Percentiles rank a stretch among this genome's conserved stretches.
Evolutionary conservation across 2,329 filamentous ascomycete species (phyloP).

Genomic region (Neonectria sp.): DNA sequence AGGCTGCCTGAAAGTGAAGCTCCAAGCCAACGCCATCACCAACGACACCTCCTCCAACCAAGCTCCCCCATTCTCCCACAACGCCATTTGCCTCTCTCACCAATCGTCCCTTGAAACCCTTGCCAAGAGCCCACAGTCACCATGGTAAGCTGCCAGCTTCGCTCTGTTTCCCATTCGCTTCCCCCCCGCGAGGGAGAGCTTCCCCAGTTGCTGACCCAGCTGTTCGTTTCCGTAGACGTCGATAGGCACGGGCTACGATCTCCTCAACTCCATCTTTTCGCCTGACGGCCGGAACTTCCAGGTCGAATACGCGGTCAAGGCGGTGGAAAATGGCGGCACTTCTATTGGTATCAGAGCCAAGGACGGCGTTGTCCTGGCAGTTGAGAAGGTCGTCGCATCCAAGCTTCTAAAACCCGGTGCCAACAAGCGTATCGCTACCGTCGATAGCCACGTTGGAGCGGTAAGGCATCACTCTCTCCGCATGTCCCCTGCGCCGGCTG

Average conservation of each 20-base stretch:
- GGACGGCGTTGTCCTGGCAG: constrained; percentile 94
- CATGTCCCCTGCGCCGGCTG: constrained; percentile 16
- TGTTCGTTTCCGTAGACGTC: constrained; percentile 79
- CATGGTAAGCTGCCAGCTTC: constrained; percentile 50
- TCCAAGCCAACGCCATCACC: constrained; percentile 50
- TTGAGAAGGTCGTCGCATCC: constrained; percentile 96
- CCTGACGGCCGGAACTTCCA: constrained; percentile 99
- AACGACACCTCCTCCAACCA: constrained; percentile 41
- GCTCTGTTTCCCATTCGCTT: constrained; percentile 29
- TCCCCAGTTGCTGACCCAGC: constrained; percentile 42
- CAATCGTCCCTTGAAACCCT: constrained; percentile 15
- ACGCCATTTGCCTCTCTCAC: constrained; percentile 16
- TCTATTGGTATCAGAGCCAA: constrained; percentile 97
- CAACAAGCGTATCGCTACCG: constrained; percentile 96
- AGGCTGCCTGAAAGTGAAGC: constrained; percentile 60
- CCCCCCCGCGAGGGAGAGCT: constrained; percentile 43
- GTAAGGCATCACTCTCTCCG: constrained; percentile 69
- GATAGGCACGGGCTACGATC: constrained; percentile 99
- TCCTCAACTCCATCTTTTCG: constrained; percentile 99
- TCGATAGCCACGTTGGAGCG: constrained; percentile 94
- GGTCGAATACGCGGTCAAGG: constrained; percentile 98
- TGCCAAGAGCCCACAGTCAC: constrained; percentile 42
- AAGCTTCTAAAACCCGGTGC: constrained; percentile 95
- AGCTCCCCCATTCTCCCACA: constrained; percentile 28
- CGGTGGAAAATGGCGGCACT: constrained; percentile 97